Conservation (phyloP, 2,329 filamentous ascomycete genomes). For the Scedosporium apiospermum region DNA sequence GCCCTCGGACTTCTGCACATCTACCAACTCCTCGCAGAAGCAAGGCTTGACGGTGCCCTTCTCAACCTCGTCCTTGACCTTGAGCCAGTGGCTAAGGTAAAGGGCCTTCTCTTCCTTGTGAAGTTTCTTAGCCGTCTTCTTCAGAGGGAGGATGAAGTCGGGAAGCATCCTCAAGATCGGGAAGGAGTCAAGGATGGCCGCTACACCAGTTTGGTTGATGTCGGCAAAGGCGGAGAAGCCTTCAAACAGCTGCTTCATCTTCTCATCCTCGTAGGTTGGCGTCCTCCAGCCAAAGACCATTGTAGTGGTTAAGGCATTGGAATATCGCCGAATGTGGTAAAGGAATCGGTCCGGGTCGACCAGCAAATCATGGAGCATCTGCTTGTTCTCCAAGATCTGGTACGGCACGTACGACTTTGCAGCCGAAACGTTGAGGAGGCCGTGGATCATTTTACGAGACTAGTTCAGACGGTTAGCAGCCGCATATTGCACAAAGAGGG, state of each 20-base stretch:
- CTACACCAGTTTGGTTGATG: slow-evolving; percentile 29
- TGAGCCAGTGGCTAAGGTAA: slow-evolving; percentile 10
- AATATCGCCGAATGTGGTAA: slow-evolving; percentile 36
- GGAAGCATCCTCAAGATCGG: slow-evolving; percentile 23
- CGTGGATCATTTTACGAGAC: slow-evolving; percentile 23
- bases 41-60: slow-evolving; percentile 12
- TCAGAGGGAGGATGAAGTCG: slow-evolving; percentile 6
- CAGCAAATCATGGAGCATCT: slow-evolving; percentile 28
- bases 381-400: slow-evolving; percentile 32
- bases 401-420: slow-evolving; percentile 29
- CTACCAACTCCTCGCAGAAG: slow-evolving; percentile 12
- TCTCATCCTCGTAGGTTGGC: slow-evolving; percentile 28
- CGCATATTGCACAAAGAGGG: background rate
- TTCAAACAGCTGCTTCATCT: slow-evolving; percentile 33
- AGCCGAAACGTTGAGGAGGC: slow-evolving; percentile 25
- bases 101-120: slow-evolving; percentile 10
- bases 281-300: slow-evolving; percentile 41
- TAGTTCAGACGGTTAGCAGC: background rate
- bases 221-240: slow-evolving; percentile 30
- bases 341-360: slow-evolving; percentile 29
- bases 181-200: slow-evolving; percentile 35
- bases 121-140: slow-evolving; percentile 25
- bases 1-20: slow-evolving; percentile 9
- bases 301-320: slow-evolving; percentile 37
- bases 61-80: slow-evolving; percentile 10